Evolutionary conservation across 805 yeast genomes (phyloP).

Genomic region (Geotrichum ghanense): DNA sequence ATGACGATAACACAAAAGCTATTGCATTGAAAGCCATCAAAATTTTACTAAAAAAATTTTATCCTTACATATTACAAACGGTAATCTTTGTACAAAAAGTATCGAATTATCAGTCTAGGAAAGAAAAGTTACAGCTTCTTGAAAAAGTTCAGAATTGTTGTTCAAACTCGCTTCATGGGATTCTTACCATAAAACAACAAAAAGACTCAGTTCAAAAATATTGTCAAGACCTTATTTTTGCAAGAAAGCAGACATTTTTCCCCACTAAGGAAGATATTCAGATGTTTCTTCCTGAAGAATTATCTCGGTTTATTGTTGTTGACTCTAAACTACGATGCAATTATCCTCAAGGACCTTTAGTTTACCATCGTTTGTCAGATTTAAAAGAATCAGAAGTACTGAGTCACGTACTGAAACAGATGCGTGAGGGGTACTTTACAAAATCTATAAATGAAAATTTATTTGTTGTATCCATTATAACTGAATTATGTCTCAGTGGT

Average conservation of each 20-base stretch:
- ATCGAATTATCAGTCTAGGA: too few relatives aligned
- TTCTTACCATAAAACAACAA: background rate
- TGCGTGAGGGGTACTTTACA: too few relatives aligned
- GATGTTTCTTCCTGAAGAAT: background rate
- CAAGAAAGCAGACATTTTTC: background rate
- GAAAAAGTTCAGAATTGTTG: background rate
- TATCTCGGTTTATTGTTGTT: background rate
- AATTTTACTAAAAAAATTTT: slow-evolving; percentile 16
- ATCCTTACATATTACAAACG: slow-evolving; percentile 16
- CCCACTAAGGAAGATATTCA: background rate
- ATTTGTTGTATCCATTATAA: background rate
- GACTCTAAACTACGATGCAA: background rate
- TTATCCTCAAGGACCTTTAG: background rate
- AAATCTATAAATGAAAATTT: too few relatives aligned
- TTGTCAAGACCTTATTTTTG: background rate
- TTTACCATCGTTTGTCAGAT: too few relatives aligned
- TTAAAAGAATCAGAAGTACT: too few relatives aligned
- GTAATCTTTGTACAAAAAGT: slow-evolving; percentile 6
- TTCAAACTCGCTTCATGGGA: background rate
- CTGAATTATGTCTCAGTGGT: background rate
- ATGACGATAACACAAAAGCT: slow-evolving; percentile 11
- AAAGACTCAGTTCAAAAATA: background rate
- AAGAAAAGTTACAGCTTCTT: background rate
- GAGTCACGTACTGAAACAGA: too few relatives aligned
- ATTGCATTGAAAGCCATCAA: slow-evolving; percentile 14